Evolutionary conservation across 2,329 filamentous ascomycete genomes (phyloP).

Genomic region (Boeremia lycopersici): DNA sequence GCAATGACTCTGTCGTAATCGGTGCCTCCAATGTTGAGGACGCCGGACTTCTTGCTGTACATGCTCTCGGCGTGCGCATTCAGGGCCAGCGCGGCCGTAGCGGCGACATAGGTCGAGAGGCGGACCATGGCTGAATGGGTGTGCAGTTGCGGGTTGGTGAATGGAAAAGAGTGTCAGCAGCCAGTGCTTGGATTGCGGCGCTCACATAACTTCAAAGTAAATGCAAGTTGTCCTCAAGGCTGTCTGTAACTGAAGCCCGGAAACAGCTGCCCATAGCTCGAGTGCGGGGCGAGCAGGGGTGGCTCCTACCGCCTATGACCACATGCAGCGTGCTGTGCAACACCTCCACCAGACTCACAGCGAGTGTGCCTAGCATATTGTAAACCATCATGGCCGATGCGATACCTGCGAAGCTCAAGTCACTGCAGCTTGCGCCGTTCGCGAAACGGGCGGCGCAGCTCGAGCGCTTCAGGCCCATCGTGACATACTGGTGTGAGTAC

Average conservation of each 20-base stretch:
- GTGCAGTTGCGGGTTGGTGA: neutral
- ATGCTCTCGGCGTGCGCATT: conserved; percentile 72
- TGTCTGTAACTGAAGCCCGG: conserved; percentile 18
- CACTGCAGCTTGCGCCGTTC: conserved; percentile 83
- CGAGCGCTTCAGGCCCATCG: conserved; percentile 79
- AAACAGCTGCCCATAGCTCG: conserved; percentile 23
- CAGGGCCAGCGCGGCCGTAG: conserved; percentile 68
- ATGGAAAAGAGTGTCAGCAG: conserved; percentile 13
- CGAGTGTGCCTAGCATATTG: neutral
- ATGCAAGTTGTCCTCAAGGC: conserved; percentile 32
- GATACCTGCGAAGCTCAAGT: conserved; percentile 74
- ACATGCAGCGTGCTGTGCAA: neutral
- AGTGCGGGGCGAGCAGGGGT: conserved; percentile 26
- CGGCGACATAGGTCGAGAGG: conserved; percentile 52
- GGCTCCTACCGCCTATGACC: conserved; percentile 14
- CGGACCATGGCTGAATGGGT: conserved; percentile 41
- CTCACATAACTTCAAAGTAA: conserved; percentile 24
- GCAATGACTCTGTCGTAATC: conserved; percentile 83
- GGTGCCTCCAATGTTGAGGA: conserved; percentile 79
- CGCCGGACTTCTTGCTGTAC: conserved; percentile 85
- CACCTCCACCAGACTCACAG: no score
- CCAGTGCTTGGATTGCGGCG: conserved; percentile 20
- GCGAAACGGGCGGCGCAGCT: conserved; percentile 83
- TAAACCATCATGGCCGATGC: conserved; percentile 67
- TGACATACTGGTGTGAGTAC: conserved; percentile 91